These are phyloP conservation scores for Laburnicola sp. DNA, from an alignment of 2,329 filamentous ascomycete species.

Conservation along the genomic window DNA sequence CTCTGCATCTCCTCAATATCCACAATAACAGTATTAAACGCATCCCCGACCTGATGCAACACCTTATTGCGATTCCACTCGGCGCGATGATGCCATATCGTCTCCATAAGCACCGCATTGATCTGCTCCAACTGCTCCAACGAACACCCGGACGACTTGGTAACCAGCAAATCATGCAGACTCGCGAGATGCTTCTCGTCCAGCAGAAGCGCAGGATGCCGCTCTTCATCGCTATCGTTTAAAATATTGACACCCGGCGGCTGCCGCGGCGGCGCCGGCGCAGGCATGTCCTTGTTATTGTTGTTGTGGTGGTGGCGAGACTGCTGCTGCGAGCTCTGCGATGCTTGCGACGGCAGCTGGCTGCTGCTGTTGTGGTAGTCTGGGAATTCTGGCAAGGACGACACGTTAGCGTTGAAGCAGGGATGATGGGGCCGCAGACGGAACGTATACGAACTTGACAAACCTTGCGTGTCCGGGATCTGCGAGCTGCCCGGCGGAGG, in stretches of 20 bases:
- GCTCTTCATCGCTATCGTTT: slow-evolving; percentile 41
- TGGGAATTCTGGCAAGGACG: slow-evolving; percentile 28
- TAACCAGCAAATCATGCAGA: slow-evolving; percentile 66
- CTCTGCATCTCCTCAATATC: slow-evolving; percentile 65
- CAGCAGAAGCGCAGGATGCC: slow-evolving; percentile 45
- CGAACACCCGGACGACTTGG: slow-evolving; percentile 72
- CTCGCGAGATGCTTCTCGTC: slow-evolving; percentile 57
- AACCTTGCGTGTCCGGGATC: slow-evolving; percentile 66
- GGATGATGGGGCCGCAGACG: slow-evolving; percentile 10
- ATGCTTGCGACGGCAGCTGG: slow-evolving; percentile 44
- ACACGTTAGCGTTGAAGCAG: slow-evolving; percentile 21
- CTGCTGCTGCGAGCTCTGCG: too few relatives aligned
- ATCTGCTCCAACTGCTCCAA: slow-evolving; percentile 96
- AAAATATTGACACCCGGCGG: slow-evolving; percentile 47
- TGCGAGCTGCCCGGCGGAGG: slow-evolving; percentile 59
- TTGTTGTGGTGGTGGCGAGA: too few relatives aligned
- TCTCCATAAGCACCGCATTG: slow-evolving; percentile 86
- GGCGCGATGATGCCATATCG: slow-evolving; percentile 76
- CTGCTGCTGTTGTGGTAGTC: slow-evolving; percentile 40
- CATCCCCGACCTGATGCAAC: slow-evolving; percentile 61
- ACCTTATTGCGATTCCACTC: slow-evolving; percentile 85
- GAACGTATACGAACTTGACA: slow-evolving; percentile 34
- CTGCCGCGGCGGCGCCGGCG: slow-evolving; percentile 42
- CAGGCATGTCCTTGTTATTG: slow-evolving; percentile 37
- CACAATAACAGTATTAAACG: slow-evolving; percentile 74